Base-by-base conservation (phyloP, 2,329 filamentous ascomycete genomes). In the Hysterium pulicare region DNA sequence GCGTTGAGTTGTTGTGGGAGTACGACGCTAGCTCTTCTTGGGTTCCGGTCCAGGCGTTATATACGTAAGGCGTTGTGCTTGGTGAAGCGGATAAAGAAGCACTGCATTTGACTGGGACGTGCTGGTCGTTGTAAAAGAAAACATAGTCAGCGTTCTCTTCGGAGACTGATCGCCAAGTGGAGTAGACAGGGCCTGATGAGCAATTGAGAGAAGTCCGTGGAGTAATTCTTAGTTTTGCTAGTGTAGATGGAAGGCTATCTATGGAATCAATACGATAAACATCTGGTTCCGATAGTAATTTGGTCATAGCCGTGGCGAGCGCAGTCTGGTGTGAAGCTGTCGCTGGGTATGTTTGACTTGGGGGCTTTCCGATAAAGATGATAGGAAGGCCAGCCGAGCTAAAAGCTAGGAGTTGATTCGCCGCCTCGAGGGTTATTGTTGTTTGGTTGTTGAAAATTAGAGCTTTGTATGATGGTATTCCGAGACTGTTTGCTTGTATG, bases 1-100 rank as follows among this genome's bases (percentile, higher is more conserved):
- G 69, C 0, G 41, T 48, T 4, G 47, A 53, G 3, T 53, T 41
- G 3, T 42, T 53, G 7, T 55, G 45, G n/a, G 57, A 53, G 42
- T 71, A 72, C 3, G 55, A 49, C 1, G 59, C 32, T 16, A 72
- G 44, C 0, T 61, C 62, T 3, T 42, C 61, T 20, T 56, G 40
- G 4, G 55, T 50, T 6, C 72, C 72, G 1, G 69, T 71, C 68
- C 70, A 76, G 3, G 69, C 66, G 49, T 75, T 57, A 39, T 67
- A 66, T 22, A 58, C 23, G 46, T 66, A 70, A 3, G 71, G 70
- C 5, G 42, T 47, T 15, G 42, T 48, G 24, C 31, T 31, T 19
- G 30, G 11, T 10, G 33, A 34, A 8, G 40, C 38, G 16, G 40
- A 23, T 36, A 54, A 45, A 2, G 26, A 46, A 3, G 44, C 48